A percentile compares a stretch with the other conserved stretches of the same genome.
Evolutionary conservation across 2,329 filamentous ascomycete genomes (phyloP).

Genomic region (Penicillium sp.): DNA sequence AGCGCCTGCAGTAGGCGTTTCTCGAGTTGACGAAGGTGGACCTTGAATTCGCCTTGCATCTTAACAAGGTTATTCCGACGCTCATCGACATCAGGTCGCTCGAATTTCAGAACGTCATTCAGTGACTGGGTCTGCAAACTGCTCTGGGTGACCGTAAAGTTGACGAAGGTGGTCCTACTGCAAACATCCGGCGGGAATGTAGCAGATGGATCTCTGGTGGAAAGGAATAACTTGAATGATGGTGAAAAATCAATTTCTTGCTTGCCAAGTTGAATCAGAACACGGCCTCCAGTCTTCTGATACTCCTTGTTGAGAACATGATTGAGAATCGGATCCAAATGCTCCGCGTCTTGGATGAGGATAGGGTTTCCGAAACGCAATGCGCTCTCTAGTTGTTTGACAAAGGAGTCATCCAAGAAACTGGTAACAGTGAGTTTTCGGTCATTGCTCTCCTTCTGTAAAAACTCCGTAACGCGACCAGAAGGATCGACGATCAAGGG

Average conservation of each 20-base stretch:
- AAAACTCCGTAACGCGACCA: slow-evolving; percentile 89
- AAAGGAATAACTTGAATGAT: slow-evolving; percentile 91
- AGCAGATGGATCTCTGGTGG: slow-evolving; percentile 93
- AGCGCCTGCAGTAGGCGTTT: slow-evolving; percentile 91
- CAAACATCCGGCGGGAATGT: slow-evolving; percentile 96
- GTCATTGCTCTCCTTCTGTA: slow-evolving; percentile 93
- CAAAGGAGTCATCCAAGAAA: slow-evolving; percentile 97
- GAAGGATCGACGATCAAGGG: slow-evolving; percentile 98
- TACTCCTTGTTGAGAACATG: slow-evolving; percentile 99
- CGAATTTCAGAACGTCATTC: slow-evolving; percentile 95
- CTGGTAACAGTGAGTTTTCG: slow-evolving; percentile 94
- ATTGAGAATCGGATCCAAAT: slow-evolving; percentile 95
- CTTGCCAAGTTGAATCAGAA: slow-evolving; percentile 96
- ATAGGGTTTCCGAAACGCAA: slow-evolving; percentile 98
- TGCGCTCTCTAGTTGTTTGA: slow-evolving; percentile 96
- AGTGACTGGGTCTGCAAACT: slow-evolving; percentile 97
- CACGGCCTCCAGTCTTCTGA: slow-evolving; percentile 96
- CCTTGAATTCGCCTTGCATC: slow-evolving; percentile 97
- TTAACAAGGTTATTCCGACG: slow-evolving; percentile 97
- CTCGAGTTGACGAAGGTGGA: slow-evolving; percentile 94
- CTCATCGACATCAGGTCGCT: slow-evolving; percentile 96
- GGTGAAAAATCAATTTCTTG: slow-evolving; percentile 99
- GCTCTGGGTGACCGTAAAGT: slow-evolving; percentile 98
- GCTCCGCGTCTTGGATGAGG: slow-evolving; percentile 96
- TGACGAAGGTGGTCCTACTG: slow-evolving; percentile 98